phyloP scores from a whole-genome alignment of 495 filamentous ascomycete species.

The Monascus purpureus region DNA sequence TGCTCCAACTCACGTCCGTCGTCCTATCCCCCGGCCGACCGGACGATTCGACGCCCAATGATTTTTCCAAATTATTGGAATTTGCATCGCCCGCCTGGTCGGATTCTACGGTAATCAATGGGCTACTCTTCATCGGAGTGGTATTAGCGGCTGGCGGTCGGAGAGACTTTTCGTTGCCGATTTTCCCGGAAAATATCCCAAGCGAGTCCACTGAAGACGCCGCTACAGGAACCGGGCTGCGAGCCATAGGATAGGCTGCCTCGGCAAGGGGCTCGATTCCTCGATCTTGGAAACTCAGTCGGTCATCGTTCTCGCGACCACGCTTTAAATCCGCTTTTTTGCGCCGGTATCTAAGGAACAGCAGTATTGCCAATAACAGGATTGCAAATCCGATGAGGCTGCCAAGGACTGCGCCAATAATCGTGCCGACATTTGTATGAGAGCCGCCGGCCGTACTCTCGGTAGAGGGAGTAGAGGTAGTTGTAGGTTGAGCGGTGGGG shows the following conservation, averaged over 20 bases:
- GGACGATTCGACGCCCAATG: neutral
- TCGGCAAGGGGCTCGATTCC: conserved; percentile 38
- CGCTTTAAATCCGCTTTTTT: conserved; percentile 36
- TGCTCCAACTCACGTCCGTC: conserved; percentile 44
- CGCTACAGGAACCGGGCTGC: conserved; percentile 26
- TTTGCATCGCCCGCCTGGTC: neutral
- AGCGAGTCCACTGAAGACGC: conserved; percentile 32
- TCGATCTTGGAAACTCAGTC: conserved; percentile 51
- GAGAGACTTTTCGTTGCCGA: conserved; percentile 23
- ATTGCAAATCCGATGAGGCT: conserved; percentile 57
- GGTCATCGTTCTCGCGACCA: conserved; percentile 40
- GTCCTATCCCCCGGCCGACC: conserved; percentile 30
- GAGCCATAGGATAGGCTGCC: conserved; percentile 30
- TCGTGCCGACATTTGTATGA: conserved; percentile 31
- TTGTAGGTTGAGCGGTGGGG: conserved; percentile 19
- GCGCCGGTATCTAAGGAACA: conserved; percentile 51
- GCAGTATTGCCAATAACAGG: conserved; percentile 52
- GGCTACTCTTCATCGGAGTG: conserved; percentile 12
- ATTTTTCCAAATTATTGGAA: neutral
- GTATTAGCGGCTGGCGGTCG: conserved; percentile 11
- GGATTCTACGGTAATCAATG: conserved; percentile 22
- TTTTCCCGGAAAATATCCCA: conserved; percentile 28
- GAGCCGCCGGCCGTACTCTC: conserved; percentile 15
- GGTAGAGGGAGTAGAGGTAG: conserved; percentile 7
- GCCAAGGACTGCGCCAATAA: conserved; percentile 71